Conservation (phyloP, 352 stramenopile species). For the Globisporangium megalacanthum region DNA sequence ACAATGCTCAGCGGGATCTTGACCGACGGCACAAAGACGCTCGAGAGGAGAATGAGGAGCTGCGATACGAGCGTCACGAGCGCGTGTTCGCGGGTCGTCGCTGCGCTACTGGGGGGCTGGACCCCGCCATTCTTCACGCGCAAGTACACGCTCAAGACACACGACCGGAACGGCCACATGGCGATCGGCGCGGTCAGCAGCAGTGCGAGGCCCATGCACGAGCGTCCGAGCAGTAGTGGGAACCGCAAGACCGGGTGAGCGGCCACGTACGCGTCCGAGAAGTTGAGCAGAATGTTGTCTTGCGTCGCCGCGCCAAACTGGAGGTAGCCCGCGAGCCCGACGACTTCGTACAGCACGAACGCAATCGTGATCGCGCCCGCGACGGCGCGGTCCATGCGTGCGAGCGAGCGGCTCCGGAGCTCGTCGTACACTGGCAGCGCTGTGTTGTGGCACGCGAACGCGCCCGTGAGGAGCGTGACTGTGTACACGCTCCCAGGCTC, state of each 20-base stretch:
- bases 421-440: conserved; percentile 75
- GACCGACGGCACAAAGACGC: conserved; percentile 69
- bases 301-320: conserved; percentile 55
- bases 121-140: conserved; percentile 54
- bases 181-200: conserved; percentile 63
- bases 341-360: conserved; percentile 66
- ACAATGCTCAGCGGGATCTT: conserved; percentile 80
- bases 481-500: conserved; percentile 66
- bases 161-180: conserved; percentile 78
- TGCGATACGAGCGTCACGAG: conserved; percentile 44
- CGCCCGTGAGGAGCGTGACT: conserved; percentile 65
- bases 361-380: conserved; percentile 50
- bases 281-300: conserved; percentile 80
- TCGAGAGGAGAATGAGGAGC: conserved; percentile 59
- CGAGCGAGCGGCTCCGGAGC: conserved; percentile 41
- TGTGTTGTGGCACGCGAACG: conserved; percentile 76
- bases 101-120: conserved; percentile 58
- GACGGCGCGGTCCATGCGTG: conserved; percentile 62
- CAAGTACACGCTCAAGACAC: conserved; percentile 59
- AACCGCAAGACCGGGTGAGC: conserved; percentile 31
- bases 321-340: conserved; percentile 65
- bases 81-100: conserved; percentile 37
- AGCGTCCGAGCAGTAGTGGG: conserved; percentile 51
- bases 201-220: conserved; percentile 61
- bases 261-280: conserved; percentile 50